Evolutionary conservation across 2,329 filamentous ascomycete genomes (phyloP).

Genomic region (Simplicillium aogashimaense): DNA sequence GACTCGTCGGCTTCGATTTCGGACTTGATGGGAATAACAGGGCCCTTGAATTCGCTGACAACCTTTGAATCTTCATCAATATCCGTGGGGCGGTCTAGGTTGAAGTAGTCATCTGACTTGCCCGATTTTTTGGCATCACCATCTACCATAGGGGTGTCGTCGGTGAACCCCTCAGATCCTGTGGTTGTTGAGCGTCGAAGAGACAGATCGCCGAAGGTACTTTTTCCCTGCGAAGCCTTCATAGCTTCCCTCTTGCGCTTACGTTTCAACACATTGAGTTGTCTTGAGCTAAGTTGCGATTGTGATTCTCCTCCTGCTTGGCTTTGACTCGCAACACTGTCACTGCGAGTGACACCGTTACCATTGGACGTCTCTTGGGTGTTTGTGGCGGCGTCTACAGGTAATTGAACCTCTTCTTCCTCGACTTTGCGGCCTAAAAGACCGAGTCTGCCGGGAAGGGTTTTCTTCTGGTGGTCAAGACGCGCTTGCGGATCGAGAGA

Average conservation of each 20-base stretch:
- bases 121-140: conserved; percentile 49
- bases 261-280: conserved; percentile 88
- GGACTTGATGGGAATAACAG: conserved; percentile 70
- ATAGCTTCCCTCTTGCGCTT: conserved; percentile 88
- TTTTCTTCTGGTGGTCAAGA: conserved; percentile 82
- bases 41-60: conserved; percentile 90
- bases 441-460: conserved; percentile 69
- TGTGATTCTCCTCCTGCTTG: conserved; percentile 52
- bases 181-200: conserved; percentile 51
- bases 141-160: conserved; percentile 46
- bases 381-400: conserved; percentile 36
- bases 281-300: conserved; percentile 73
- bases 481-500: conserved; percentile 72
- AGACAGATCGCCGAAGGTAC: conserved; percentile 80
- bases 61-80: conserved; percentile 87
- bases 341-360: conserved; percentile 20
- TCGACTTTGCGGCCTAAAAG: conserved; percentile 77
- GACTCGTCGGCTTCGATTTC: conserved; percentile 71
- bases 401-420: conserved; percentile 61
- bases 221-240: conserved; percentile 76
- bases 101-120: conserved; percentile 77
- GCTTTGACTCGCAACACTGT: conserved; percentile 25
- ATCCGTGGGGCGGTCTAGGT: conserved; percentile 65
- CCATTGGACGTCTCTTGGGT: conserved; percentile 27
- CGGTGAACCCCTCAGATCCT: conserved; percentile 50